Conservation (phyloP, 257 asterid genomes). For the Ophiorrhiza pumila region DNA sequence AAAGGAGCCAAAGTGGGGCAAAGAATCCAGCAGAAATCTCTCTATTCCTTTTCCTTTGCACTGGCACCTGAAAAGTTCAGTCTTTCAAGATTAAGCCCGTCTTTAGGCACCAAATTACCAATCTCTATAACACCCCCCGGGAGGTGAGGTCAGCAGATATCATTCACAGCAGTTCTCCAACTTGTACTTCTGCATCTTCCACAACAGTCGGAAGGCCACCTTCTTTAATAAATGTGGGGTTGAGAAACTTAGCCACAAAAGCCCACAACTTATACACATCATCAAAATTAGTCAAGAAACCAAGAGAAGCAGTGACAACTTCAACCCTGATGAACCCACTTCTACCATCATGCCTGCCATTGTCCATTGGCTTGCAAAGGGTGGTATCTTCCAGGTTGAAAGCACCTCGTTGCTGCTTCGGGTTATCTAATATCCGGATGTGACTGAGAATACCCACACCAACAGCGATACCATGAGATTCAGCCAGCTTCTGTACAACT, state of each 20-base stretch:
- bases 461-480: conserved; percentile 60
- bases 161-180: conserved; percentile 8
- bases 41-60: conserved; percentile 23
- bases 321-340: conserved; percentile 87
- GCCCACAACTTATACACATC: conserved; percentile 98
- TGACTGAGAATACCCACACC: conserved; percentile 92
- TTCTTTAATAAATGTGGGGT: conserved; percentile 72
- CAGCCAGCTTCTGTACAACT: conserved; percentile 81
- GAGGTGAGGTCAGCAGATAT: conserved; percentile 15
- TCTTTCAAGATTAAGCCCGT: conserved; percentile 8
- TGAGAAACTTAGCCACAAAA: conserved; percentile 86
- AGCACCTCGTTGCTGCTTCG: conserved; percentile 53
- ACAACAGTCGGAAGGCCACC: conserved; percentile 66
- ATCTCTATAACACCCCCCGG: conserved; percentile 14
- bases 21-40: conserved; percentile 31
- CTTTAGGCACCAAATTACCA: conserved; percentile 16
- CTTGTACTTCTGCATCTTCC: conserved; percentile 63
- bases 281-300: conserved; percentile 79
- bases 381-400: conserved; percentile 67
- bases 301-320: conserved; percentile 95
- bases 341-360: conserved; percentile 57
- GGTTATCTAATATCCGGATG: conserved; percentile 59
- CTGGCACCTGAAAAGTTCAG: conserved; percentile 17
- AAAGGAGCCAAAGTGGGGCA: conserved; percentile 42
- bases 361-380: conserved; percentile 91